phyloP scores from a whole-genome alignment of 75 land plant genomes.

The Selaginella tamariscina region DNA sequence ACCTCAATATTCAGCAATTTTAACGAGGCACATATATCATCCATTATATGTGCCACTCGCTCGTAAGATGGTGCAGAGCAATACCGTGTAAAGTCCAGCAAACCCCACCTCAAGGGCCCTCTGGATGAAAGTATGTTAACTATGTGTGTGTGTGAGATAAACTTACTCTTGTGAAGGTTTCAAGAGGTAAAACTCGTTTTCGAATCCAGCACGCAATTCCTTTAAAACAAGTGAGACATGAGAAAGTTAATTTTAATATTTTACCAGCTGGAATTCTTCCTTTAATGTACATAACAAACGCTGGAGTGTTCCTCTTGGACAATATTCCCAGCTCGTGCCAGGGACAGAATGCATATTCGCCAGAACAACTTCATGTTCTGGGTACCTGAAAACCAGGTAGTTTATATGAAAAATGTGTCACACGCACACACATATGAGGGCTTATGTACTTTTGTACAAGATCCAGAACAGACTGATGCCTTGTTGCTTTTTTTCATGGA shows the following conservation, averaged over 20 bases:
- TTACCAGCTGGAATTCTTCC: slow-evolving; percentile 82
- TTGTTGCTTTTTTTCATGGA: too few species aligned
- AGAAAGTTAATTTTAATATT: neutral
- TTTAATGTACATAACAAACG: slow-evolving; percentile 38
- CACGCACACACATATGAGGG: too few species aligned
- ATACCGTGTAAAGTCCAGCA: slow-evolving; percentile 59
- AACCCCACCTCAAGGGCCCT: slow-evolving; percentile 45
- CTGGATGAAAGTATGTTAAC: slow-evolving; percentile 20
- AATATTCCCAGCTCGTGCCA: slow-evolving; percentile 78
- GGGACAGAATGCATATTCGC: slow-evolving; percentile 78
- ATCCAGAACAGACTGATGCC: too few species aligned
- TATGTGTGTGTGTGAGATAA: neutral
- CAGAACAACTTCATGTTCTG: slow-evolving; percentile 62
- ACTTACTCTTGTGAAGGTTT: slow-evolving; percentile 34
- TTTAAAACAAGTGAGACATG: slow-evolving; percentile 16
- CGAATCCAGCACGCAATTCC: slow-evolving; percentile 87
- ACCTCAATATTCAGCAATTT: slow-evolving; percentile 41
- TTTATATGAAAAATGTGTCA: too few species aligned
- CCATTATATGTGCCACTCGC: slow-evolving; percentile 47
- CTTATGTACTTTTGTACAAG: too few species aligned
- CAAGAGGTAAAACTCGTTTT: slow-evolving; percentile 72
- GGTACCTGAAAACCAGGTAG: neutral
- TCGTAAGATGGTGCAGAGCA: slow-evolving; percentile 73
- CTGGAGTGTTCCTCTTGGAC: slow-evolving; percentile 70
- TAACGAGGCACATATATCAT: slow-evolving; percentile 41